Evolutionary conservation across 139 green algal genomes (phyloP).

Genomic region (Chlorokybus atmophyticus): DNA sequence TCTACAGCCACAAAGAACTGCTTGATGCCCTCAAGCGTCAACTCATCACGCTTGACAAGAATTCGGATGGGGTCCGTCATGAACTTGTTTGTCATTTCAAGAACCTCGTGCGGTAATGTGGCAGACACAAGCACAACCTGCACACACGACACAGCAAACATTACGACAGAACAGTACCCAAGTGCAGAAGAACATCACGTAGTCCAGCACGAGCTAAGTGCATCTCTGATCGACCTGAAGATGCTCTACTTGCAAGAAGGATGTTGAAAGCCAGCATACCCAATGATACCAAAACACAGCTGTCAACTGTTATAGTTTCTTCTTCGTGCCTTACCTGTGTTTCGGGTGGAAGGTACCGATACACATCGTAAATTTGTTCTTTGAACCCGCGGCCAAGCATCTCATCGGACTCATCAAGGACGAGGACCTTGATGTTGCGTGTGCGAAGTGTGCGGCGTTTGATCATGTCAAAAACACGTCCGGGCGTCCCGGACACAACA

Average conservation of each 20-base stretch:
- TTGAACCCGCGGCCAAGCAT: constrained; percentile 98
- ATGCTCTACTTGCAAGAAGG: too few relatives aligned
- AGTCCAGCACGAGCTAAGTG: too few relatives aligned
- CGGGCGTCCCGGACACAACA: constrained; percentile 86
- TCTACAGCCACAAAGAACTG: constrained; percentile 99
- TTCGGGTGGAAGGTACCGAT: constrained; percentile 77
- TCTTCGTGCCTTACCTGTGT: constrained; percentile 38
- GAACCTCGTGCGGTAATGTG: constrained; percentile 86
- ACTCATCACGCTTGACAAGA: constrained; percentile 97
- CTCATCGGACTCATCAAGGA: constrained; percentile 90
- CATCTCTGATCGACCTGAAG: too few relatives aligned
- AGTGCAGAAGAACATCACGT: too few relatives aligned
- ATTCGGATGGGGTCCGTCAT: constrained; percentile 97
- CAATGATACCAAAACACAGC: too few relatives aligned
- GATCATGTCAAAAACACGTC: constrained; percentile 98
- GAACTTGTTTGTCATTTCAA: constrained; percentile 98
- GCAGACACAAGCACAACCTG: constrained; percentile 85
- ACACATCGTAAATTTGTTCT: constrained; percentile 99
- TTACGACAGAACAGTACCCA: too few relatives aligned
- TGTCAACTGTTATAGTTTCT: too few relatives aligned
- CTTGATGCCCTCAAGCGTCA: constrained; percentile 99
- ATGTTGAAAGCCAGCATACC: too few relatives aligned
- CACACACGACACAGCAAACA: too few relatives aligned
- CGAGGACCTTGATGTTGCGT: constrained; percentile 51
- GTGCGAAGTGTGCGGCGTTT: constrained; percentile 63